A percentile compares a stretch with the other conserved stretches of the same genome.
Evolutionary conservation across 75 land plant genomes (phyloP).

Genomic region (Sequoia sempervirens): DNA sequence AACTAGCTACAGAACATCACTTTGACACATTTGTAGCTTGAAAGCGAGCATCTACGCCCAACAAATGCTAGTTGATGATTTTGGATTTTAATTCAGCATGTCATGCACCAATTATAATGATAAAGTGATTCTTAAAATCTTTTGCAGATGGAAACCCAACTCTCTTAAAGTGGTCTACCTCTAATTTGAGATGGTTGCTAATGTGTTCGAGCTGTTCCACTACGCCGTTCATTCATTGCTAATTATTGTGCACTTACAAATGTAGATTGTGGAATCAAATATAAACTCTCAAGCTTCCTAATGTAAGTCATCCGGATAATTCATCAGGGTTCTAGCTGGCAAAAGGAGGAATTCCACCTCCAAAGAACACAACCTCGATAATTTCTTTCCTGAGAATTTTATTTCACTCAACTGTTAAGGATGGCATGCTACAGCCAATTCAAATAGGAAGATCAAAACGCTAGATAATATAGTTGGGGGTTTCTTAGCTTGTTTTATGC

Average conservation of each 20-base stretch:
- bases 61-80: background rate
- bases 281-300: too few species aligned
- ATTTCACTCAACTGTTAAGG: background rate
- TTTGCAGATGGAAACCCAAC: background rate
- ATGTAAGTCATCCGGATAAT: background rate
- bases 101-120: background rate
- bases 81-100: background rate
- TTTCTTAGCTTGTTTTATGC: background rate
- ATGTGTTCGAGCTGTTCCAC: background rate
- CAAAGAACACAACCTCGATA: background rate
- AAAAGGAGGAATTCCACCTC: background rate
- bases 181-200: background rate
- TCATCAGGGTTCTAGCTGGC: background rate
- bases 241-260: too few species aligned
- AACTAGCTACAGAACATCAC: background rate
- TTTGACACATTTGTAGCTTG: background rate
- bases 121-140: background rate
- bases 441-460: constrained; percentile 3
- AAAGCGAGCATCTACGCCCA: background rate
- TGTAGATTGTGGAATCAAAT: too few species aligned
- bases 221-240: background rate
- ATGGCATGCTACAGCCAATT: background rate
- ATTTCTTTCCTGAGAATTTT: background rate
- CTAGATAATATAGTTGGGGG: background rate
- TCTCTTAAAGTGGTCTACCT: background rate